Percentiles rank a stretch among this genome's conserved stretches.
Evolutionary conservation across 371 early-diverging fungal species (phyloP).

Genomic region (Lichtheimia ornata): DNA sequence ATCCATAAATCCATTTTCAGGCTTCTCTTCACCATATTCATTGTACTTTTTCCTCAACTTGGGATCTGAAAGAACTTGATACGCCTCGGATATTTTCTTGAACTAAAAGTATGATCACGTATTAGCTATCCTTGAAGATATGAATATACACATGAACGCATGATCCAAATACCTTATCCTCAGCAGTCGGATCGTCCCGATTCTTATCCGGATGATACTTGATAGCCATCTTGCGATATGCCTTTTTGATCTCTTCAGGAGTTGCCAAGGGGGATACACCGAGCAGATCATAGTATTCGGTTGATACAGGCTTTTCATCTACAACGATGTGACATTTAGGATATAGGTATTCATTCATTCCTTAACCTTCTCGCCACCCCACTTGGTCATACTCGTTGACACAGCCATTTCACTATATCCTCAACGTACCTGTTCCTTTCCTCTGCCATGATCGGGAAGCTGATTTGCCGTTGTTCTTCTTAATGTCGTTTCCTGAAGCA

Average conservation of each 20-base stretch:
- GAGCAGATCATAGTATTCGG: constrained; percentile 87
- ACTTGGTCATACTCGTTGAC: background rate
- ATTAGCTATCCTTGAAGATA: background rate
- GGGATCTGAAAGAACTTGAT: constrained; percentile 90
- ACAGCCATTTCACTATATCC: no score
- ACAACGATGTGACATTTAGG: background rate
- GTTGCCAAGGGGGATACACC: constrained; percentile 84
- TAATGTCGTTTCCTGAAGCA: constrained; percentile 36
- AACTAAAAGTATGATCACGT: constrained; percentile 54
- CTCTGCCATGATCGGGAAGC: constrained; percentile 35
- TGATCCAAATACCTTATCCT: constrained; percentile 65
- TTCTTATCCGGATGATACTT: constrained; percentile 98
- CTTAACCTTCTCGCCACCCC: background rate
- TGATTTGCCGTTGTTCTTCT: constrained; percentile 23
- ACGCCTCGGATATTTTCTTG: constrained; percentile 93
- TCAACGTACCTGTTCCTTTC: constrained; percentile 50
- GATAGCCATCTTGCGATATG: constrained; percentile 89
- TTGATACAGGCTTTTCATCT: constrained; percentile 78
- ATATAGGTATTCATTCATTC: background rate
- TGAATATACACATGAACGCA: no score
- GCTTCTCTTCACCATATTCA: constrained; percentile 72
- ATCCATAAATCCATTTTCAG: constrained; percentile 83
- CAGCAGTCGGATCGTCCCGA: constrained; percentile 76
- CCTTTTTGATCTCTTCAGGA: constrained; percentile 90
- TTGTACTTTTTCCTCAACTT: constrained; percentile 86